Percentiles rank a stretch among this genome's conserved stretches.
Evolutionary conservation across 1,139 yeast genomes (phyloP).

Genomic region (Debaryomycetaceae sp.): DNA sequence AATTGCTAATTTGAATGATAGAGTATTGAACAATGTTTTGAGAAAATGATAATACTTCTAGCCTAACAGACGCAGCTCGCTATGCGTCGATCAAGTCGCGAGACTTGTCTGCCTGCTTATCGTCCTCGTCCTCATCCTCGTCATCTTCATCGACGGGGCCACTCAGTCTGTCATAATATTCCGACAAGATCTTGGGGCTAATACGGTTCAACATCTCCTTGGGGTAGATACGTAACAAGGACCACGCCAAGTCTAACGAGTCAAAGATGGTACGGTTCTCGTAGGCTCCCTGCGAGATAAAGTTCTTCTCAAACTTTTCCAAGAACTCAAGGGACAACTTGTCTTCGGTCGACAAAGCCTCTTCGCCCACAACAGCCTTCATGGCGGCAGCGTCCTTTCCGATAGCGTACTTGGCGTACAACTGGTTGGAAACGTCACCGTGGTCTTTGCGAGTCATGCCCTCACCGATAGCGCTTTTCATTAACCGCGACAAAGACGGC

Average conservation of each 20-base stretch:
- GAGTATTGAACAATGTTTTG: too few relatives aligned
- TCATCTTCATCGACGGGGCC: slow-evolving; percentile 48
- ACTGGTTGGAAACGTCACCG: slow-evolving; percentile 97
- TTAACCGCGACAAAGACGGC: slow-evolving; percentile 93
- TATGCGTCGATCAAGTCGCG: slow-evolving; percentile 41
- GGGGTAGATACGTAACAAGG: slow-evolving; percentile 94
- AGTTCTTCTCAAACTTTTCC: slow-evolving; percentile 94
- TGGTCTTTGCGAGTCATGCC: slow-evolving; percentile 99
- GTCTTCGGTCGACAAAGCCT: slow-evolving; percentile 95
- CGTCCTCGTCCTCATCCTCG: slow-evolving; percentile 30
- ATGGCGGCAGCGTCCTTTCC: slow-evolving; percentile 99
- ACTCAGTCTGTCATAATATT: slow-evolving; percentile 86
- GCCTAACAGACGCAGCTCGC: slow-evolving; percentile 3
- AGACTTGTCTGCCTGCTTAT: slow-evolving; percentile 19
- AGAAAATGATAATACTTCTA: too few relatives aligned
- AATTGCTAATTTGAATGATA: too few relatives aligned
- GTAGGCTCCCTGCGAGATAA: slow-evolving; percentile 91
- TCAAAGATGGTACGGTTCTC: slow-evolving; percentile 92
- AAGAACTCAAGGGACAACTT: slow-evolving; percentile 92
- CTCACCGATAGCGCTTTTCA: slow-evolving; percentile 99
- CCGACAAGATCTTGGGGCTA: slow-evolving; percentile 91
- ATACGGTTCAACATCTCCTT: slow-evolving; percentile 97
- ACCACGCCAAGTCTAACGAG: slow-evolving; percentile 97
- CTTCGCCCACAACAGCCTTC: slow-evolving; percentile 99
- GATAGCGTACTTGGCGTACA: slow-evolving; percentile 97